Base-by-base conservation (phyloP, 345 rosid species). In the Aquilaria yunnanensis region DNA sequence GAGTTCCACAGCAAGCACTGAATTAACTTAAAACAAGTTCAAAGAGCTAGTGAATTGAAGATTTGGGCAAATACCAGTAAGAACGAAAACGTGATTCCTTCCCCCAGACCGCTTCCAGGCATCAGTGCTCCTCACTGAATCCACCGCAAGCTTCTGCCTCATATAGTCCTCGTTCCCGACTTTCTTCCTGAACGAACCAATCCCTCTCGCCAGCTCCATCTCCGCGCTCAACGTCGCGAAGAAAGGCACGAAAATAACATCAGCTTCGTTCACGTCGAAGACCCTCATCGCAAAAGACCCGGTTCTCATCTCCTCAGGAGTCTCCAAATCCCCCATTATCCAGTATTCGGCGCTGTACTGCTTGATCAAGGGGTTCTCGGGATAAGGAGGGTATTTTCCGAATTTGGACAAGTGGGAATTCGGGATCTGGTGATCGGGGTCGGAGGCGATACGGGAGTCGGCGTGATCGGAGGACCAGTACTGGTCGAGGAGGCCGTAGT, bases 261-360 rank as follows among this genome's bases (percentile, higher is more conserved):
- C 99, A 12, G 96, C 95, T 4, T 80, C 87, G 2, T 67, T 65
- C 30, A 59, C 74, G 46, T 68, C 74, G 47, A 61, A 72, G 31
- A 90, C 96, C 74, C 97, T 80, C 61, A 71, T 76, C 1, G 95
- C 91, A 54, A 80, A 83, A 13, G 97, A 90, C 50, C 54, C 68
- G 12, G 65, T 58, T 58, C 86, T 75, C 14, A 75, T 49, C 13
- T 66, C 80, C 9, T 32, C 64, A 9, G 92, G 89, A 2, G 91
- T 85, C 78, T 84, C 86, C n/a, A 94, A 77, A 73, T 94, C 99
- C 5, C 88, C 91, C 67, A 86, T 57, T 70, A 94, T 78, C 99
- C 99, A 94, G 61, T 86, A 88, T 89, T 94, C 99, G 2, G 97
- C 97, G 48, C 96, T 94, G 78, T 94, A 94, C 74, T 94, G 99